Evolutionary conservation across 148 eudicot species (phyloP).

Genomic region (Chenopodium suecicum): DNA sequence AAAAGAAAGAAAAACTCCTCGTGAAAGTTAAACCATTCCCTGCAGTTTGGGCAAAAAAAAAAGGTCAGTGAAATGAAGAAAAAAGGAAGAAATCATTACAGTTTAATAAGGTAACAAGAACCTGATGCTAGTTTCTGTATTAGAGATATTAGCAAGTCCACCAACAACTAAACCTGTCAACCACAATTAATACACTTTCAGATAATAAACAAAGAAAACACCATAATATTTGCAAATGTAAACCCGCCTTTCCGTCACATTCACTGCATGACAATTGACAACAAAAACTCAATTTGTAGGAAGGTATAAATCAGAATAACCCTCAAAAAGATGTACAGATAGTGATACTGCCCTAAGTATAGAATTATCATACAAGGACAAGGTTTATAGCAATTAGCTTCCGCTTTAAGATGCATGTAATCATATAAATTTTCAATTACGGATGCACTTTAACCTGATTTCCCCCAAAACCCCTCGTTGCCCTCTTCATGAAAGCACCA

Average conservation of each 20-base stretch:
- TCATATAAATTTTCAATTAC: not conserved
- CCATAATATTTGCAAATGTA: not conserved
- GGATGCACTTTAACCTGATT: not conserved
- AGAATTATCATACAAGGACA: not conserved
- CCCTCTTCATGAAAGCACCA: not conserved
- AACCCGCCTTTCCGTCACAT: not conserved
- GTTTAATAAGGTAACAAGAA: slow-evolving; percentile 24
- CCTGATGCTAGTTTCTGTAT: slow-evolving; percentile 95
- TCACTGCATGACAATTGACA: not conserved
- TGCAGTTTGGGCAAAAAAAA: slow-evolving; percentile 29
- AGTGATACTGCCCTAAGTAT: not conserved
- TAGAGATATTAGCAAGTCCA: slow-evolving; percentile 88
- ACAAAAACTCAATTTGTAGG: slow-evolving; percentile 5
- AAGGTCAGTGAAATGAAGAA: not conserved
- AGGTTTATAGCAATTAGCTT: not conserved
- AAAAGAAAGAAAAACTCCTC: slow-evolving; percentile 99
- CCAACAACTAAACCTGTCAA: slow-evolving; percentile 89
- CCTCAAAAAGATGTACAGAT: not conserved
- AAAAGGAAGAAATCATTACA: not conserved
- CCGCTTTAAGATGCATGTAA: not conserved
- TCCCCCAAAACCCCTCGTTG: not conserved
- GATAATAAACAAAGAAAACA: not conserved
- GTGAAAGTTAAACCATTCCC: slow-evolving; percentile 98
- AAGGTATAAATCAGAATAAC: not conserved
- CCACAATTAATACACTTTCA: slow-evolving; percentile 17